Evolutionary conservation across 208 protist genomes (phyloP).

Genomic region (Strigomonas culicis): DNA sequence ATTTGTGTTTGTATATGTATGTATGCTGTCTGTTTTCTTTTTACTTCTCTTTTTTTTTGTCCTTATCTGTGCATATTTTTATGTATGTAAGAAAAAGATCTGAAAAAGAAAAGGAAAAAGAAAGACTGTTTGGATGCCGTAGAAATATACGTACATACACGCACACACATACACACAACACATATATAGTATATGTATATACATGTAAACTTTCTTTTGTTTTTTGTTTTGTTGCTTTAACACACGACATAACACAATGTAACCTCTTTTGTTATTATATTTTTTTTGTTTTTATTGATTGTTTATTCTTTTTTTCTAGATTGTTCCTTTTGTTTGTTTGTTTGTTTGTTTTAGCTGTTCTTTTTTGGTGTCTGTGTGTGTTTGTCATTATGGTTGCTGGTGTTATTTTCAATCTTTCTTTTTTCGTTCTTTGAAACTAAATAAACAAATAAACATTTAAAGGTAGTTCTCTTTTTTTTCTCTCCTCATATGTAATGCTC

Average conservation of each 20-base stretch:
- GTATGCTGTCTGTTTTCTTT: background rate
- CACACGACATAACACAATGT: background rate
- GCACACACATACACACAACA: no score
- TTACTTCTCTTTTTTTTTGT: constrained; percentile 13
- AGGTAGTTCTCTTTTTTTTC: background rate
- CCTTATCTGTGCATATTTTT: background rate
- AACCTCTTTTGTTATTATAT: background rate
- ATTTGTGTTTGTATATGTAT: background rate
- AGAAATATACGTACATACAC: constrained; percentile 1
- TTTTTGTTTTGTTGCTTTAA: constrained; percentile 1
- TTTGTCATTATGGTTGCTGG: background rate
- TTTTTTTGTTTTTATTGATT: background rate
- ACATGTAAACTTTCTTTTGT: constrained; percentile 11
- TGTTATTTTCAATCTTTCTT: background rate
- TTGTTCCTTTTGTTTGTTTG: background rate
- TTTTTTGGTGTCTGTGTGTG: constrained; percentile 12
- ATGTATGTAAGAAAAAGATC: constrained; percentile 5
- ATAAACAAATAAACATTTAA: background rate
- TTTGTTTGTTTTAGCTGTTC: background rate
- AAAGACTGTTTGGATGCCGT: background rate
- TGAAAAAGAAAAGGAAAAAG: constrained; percentile 12
- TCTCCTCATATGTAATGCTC: background rate
- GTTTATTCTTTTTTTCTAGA: background rate
- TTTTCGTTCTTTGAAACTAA: background rate
- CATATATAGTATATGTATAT: constrained; percentile 8